Conservation (phyloP, 495 filamentous ascomycete genomes). For the Aspergillus saccharolyticus region DNA sequence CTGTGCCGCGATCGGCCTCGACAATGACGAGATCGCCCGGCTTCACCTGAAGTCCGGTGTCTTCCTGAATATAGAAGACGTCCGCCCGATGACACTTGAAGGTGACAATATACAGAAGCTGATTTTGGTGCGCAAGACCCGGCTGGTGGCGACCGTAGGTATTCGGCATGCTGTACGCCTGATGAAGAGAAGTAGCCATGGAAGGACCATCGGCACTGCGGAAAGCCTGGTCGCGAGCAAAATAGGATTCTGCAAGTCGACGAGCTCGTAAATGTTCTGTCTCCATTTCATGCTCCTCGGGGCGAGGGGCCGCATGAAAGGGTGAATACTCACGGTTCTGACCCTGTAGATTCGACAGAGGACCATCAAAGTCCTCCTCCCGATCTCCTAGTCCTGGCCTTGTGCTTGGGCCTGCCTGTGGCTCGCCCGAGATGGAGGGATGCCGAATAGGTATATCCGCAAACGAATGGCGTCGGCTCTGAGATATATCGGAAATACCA, state of each 20-base stretch:
- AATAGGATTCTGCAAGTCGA: constrained; percentile 47
- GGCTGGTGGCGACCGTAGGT: constrained; percentile 53
- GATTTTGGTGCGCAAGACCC: constrained; percentile 64
- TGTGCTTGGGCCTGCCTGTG: constrained; percentile 26
- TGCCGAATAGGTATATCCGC: constrained; percentile 75
- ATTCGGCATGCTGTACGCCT: constrained; percentile 48
- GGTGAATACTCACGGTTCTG: constrained; percentile 43
- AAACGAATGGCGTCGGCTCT: constrained; percentile 95
- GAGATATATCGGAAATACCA: constrained; percentile 62
- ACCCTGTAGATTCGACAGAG: constrained; percentile 28
- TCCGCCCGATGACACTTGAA: constrained; percentile 95
- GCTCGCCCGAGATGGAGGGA: constrained; percentile 56
- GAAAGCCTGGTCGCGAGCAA: constrained; percentile 40
- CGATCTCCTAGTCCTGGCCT: constrained; percentile 32
- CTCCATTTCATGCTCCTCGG: constrained; percentile 35
- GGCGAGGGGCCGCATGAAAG: constrained; percentile 29
- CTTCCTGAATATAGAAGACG: constrained; percentile 94
- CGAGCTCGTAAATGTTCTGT: constrained; percentile 41
- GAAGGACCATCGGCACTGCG: constrained; percentile 36
- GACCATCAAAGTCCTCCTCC: constrained; percentile 37
- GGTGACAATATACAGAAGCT: constrained; percentile 84
- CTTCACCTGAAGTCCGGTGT: constrained; percentile 85
- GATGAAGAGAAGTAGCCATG: constrained; percentile 43
- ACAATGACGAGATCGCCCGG: constrained; percentile 93
- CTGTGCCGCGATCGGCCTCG: constrained; percentile 92